Evolutionary conservation across 768 basidiomycete genomes (phyloP), one percentile per base, ranked within the genome.

Genomic region (Lactarius psammicola): DNA sequence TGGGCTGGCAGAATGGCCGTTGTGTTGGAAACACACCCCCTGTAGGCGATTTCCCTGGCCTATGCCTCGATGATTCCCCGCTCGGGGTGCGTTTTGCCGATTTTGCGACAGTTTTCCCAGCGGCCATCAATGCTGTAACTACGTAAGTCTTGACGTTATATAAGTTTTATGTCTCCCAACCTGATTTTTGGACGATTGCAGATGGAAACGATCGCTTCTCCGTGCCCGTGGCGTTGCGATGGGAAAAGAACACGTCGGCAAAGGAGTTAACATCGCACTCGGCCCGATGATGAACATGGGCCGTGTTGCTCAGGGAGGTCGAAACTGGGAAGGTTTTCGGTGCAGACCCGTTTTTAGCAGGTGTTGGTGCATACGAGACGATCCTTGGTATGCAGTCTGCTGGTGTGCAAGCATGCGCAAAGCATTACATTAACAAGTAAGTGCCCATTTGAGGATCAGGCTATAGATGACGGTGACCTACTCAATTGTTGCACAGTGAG

Each of bases 251-350:
- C 89, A 92, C 77, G 81, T 81, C 63, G 86, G 85, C 31, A 94
- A 95, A 73, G 95, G 51, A 28, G 86, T 91, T 53, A 84, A 96
- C 70, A 78, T 95, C 58, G 88, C 86, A 10, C 81, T 95, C 3
- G 79, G 82, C 38, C 84, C 92, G 0, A 90, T 90, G 88, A 94
- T 92, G 86, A 94, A 94, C 74, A 84, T 94, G 80, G 90, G 87
- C 8, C 84, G 90, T n/a, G 77, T 87, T n/a, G 87, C 90, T 3
- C 80, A 84, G 68, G 92, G 89, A 8, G 95, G 95, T 20, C 81
- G 95, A 33, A 94, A 95, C 75, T 96, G 93, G 92, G 95, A 96
- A 80, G 93, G 92, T n/a, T 95, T 7, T 94, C 65, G 94, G 94
- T 34, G 92, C 84, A 8, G 95, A 97, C 74, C 95, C 95, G 0